Percentiles rank a stretch among this genome's conserved stretches.
Evolutionary conservation across 2,329 filamentous ascomycete genomes (phyloP).

Genomic region (Nectriaceae sp.): DNA sequence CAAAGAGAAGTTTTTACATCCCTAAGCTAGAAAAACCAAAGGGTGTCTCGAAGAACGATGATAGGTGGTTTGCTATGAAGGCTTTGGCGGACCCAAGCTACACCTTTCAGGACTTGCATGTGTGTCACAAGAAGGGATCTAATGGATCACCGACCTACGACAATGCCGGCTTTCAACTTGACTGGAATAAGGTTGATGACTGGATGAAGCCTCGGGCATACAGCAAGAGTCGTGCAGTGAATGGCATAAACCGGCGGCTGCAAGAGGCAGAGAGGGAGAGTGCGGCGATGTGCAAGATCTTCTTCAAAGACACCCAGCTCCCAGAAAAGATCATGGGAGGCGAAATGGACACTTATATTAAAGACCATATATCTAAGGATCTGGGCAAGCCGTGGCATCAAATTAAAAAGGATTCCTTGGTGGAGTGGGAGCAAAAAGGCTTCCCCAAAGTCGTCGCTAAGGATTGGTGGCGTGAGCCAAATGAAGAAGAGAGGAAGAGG

Average conservation of each 20-base stretch:
- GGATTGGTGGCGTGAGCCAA: conserved; percentile 17
- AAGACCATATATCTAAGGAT: conserved; percentile 21
- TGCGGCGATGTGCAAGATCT: neutral
- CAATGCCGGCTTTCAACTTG: conserved; percentile 16
- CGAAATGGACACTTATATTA: neutral
- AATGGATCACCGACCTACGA: conserved; percentile 19
- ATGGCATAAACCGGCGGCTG: conserved; percentile 5
- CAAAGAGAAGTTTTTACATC: conserved; percentile 8
- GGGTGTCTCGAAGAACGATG: neutral
- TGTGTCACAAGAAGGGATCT: conserved; percentile 19
- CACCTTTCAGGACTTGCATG: conserved; percentile 9
- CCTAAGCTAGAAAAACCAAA: conserved; percentile 1
- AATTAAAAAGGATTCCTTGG: neutral
- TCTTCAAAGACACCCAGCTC: conserved; percentile 12
- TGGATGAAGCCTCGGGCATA: conserved; percentile 18
- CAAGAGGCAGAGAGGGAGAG: neutral
- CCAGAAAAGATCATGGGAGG: neutral
- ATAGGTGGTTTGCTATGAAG: neutral
- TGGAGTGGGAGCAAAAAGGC: conserved; percentile 12
- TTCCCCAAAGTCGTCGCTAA: conserved; percentile 9
- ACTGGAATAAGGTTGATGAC: conserved; percentile 15
- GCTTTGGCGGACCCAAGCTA: neutral
- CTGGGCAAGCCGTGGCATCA: conserved; percentile 8
- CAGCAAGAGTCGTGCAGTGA: conserved; percentile 11
- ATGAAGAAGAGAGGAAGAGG: conserved; percentile 12